Percentiles rank a stretch among this genome's conserved stretches.
phyloP scores from a whole-genome alignment of 495 filamentous ascomycete genomes.

The Trichocladium antarcticum region DNA sequence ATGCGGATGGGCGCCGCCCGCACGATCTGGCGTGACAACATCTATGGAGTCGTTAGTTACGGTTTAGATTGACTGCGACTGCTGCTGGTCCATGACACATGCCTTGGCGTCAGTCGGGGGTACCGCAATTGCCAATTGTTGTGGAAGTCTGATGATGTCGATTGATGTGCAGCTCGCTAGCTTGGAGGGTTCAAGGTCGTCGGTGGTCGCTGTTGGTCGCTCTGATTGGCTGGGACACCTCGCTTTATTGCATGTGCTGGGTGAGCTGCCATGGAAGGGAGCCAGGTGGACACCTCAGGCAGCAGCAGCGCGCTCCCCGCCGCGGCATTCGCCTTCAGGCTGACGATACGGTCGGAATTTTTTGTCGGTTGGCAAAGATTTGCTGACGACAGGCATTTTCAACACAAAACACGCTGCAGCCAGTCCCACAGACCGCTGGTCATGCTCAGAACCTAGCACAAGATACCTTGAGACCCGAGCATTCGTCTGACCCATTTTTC shows the following conservation, averaged over 20 bases:
- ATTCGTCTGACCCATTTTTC: slow-evolving; percentile 57
- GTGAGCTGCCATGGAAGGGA: no score
- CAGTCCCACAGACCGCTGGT: slow-evolving; percentile 34
- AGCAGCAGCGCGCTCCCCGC: slow-evolving; percentile 6
- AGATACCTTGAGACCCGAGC: slow-evolving; percentile 40
- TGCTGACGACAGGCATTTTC: slow-evolving; percentile 33
- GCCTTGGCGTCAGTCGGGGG: slow-evolving; percentile 15
- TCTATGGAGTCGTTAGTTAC: slow-evolving; percentile 33
- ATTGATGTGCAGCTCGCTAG: slow-evolving; percentile 9
- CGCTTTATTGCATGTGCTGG: not conserved
- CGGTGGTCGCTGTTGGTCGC: not conserved
- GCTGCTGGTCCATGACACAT: not conserved
- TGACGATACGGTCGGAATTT: slow-evolving; percentile 19
- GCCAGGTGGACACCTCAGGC: slow-evolving; percentile 24
- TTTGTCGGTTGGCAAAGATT: slow-evolving; percentile 35
- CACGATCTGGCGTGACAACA: slow-evolving; percentile 54
- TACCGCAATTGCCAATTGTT: slow-evolving; percentile 20
- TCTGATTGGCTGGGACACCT: slow-evolving; percentile 14
- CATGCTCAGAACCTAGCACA: slow-evolving; percentile 52
- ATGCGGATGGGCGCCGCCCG: slow-evolving; percentile 44
- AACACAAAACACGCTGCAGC: slow-evolving; percentile 31
- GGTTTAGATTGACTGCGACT: not conserved
- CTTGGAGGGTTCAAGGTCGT: slow-evolving; percentile 3
- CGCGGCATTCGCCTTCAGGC: slow-evolving; percentile 23
- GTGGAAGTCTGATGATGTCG: slow-evolving; percentile 16